Percentiles rank a stretch among this genome's conserved stretches.
phyloP scores from a whole-genome alignment of 2,329 filamentous ascomycete genomes.

The Alternaria solani region DNA sequence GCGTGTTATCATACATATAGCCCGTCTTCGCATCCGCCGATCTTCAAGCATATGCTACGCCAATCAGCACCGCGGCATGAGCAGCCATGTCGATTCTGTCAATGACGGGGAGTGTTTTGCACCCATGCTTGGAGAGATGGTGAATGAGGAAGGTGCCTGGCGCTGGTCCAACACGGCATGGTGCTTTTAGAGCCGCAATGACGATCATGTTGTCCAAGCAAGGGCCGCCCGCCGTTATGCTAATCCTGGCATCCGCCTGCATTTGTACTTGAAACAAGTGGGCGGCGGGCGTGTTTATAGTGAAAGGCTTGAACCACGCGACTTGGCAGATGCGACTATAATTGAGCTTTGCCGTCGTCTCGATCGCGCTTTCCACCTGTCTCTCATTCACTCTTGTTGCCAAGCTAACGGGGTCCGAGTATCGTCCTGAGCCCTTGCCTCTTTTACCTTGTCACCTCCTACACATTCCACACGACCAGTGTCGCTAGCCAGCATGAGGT shows the following conservation, averaged over 20 bases:
- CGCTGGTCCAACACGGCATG: background rate
- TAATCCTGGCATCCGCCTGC: slow-evolving; percentile 2
- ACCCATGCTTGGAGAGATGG: background rate
- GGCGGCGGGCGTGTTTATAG: slow-evolving; percentile 2
- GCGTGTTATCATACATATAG: background rate
- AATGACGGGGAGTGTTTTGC: background rate
- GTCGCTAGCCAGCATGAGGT: slow-evolving; percentile 35
- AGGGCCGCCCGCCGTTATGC: background rate
- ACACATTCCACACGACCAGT: slow-evolving; percentile 5
- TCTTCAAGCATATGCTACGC: background rate
- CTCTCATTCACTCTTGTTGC: background rate
- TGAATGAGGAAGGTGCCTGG: background rate
- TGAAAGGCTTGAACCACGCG: background rate
- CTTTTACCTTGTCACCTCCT: background rate
- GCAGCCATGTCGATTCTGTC: background rate
- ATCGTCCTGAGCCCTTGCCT: background rate
- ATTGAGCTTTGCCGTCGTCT: background rate
- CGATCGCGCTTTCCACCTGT: background rate
- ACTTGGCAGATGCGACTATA: slow-evolving; percentile 13
- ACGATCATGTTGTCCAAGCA: background rate
- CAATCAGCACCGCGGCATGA: background rate
- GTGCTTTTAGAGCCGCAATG: background rate
- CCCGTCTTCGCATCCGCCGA: background rate
- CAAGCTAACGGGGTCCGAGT: background rate
- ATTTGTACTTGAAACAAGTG: background rate